phyloP scores from a whole-genome alignment of 345 rosid species.

The Adansonia digitata region DNA sequence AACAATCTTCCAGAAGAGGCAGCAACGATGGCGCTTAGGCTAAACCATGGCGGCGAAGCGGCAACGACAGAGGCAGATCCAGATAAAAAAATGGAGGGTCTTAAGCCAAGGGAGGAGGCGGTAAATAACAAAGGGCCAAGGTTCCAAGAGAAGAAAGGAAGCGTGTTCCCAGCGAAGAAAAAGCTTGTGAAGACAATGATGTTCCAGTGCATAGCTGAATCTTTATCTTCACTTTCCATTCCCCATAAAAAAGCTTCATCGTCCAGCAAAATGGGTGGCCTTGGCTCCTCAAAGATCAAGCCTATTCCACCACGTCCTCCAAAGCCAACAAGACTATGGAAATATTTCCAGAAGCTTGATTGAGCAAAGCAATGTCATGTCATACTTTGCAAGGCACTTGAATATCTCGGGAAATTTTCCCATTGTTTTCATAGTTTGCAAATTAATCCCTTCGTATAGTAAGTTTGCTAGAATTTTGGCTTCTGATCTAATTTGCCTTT shows the following conservation, averaged over 20 bases:
- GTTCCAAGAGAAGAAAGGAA: conserved; percentile 3
- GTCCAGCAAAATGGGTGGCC: background rate
- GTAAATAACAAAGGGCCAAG: background rate
- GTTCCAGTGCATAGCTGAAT: background rate
- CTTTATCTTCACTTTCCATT: background rate
- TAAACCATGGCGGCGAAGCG: background rate
- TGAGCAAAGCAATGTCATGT: background rate
- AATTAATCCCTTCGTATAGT: background rate
- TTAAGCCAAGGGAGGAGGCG: background rate
- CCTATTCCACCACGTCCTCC: background rate
- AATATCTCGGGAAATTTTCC: background rate
- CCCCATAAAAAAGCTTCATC: background rate
- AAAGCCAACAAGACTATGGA: background rate
- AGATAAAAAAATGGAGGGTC: background rate
- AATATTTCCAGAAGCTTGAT: background rate
- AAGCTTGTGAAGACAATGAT: conserved; percentile 6
- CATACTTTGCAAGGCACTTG: background rate
- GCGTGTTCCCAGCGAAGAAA: background rate
- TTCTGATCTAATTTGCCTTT: background rate
- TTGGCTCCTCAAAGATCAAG: background rate
- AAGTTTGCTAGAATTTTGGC: background rate
- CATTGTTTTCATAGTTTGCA: background rate
- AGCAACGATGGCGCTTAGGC: background rate
- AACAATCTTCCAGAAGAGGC: background rate
- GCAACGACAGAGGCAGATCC: background rate